phyloP scores from a whole-genome alignment of 1,284 basidiomycete genomes.

The Ceratobasidium sp. region DNA sequence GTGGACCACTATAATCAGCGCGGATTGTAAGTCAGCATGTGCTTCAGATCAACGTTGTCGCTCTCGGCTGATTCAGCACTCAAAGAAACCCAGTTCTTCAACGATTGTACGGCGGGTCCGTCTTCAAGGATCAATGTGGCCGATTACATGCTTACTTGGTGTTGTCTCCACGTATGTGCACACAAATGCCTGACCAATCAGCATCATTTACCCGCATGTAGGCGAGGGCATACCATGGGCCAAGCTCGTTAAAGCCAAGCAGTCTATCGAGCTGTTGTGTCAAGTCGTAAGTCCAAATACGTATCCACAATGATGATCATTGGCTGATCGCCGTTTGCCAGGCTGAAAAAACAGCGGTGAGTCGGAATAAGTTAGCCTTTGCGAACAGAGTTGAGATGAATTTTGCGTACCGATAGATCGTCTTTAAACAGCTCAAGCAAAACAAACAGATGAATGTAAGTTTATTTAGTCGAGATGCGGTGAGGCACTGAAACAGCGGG shows the following conservation, averaged over 20 bases:
- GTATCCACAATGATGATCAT: neutral
- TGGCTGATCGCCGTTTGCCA: neutral
- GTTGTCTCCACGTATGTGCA: slow-evolving; percentile 10
- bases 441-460: slow-evolving; percentile 25
- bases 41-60: neutral
- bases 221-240: slow-evolving; percentile 5
- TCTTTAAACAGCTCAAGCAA: slow-evolving; percentile 12
- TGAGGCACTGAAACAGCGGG: slow-evolving; percentile 21
- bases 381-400: slow-evolving; percentile 4
- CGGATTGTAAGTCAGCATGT: slow-evolving; percentile 4
- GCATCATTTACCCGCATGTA: neutral
- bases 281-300: slow-evolving; percentile 23
- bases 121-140: neutral
- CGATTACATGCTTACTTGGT: slow-evolving; percentile 8
- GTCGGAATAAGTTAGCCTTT: neutral
- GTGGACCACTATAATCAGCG: slow-evolving; percentile 3
- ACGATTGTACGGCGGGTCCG: slow-evolving; percentile 10
- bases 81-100: neutral
- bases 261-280: slow-evolving; percentile 22
- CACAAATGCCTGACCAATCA: no score
- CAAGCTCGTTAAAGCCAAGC: neutral
- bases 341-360: neutral
- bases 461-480: neutral
- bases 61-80: no score
- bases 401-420: neutral